Base-by-base conservation (phyloP, 208 protist genomes). In the Crithidia fasciculata region DNA sequence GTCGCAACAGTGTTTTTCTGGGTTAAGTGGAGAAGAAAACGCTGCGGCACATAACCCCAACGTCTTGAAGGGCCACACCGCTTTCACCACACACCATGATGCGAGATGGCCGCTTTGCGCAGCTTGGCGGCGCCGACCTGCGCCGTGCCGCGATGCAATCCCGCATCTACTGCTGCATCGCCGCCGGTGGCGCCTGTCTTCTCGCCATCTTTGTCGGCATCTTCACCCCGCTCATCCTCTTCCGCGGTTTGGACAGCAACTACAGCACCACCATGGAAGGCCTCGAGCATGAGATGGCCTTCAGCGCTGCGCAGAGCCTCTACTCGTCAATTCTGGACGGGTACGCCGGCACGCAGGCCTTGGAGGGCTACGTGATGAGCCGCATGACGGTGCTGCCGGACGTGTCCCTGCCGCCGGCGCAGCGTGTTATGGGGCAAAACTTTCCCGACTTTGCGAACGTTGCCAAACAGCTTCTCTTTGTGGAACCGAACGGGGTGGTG, bases 341-440 rank as follows among this genome's bases (percentile, higher is more conserved):
- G 59, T 56, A 85, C 43, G 76, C 75, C 2, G 19, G 67, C 2
- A 57, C 80, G 5, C 57, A 78, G 36, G 68, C 58, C 18, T 5
- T 92, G 67, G 76, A 84, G 58, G 85, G 85, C 39, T 82, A 88
- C 71, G 78, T 89, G 9, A 52, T 84, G 8, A 85, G 81, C 16
- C 44, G 18, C 8, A 71, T 91, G 39, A 64, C 44, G 41, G 28
- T 37, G 19, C 53, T 86, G 47, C 87, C 85, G 0, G 19, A 59
- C 10, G 54, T 88, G 37, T 80, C 71, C 59, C 59, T 36, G 6
- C 28, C 78, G 12, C 37, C 72, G 5, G 53, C 70, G 7, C 64
- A 50, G 7, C 76, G 74, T 9, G 82, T 90, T 8, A 44, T 60
- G 8, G 83, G 89, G 52, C 2, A 8, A 0, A 61, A 74, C 44